A percentile compares a stretch with the other conserved stretches of the same genome.
Evolutionary conservation across 441 rosid genomes (phyloP).

Genomic region (Geranium incanum): DNA sequence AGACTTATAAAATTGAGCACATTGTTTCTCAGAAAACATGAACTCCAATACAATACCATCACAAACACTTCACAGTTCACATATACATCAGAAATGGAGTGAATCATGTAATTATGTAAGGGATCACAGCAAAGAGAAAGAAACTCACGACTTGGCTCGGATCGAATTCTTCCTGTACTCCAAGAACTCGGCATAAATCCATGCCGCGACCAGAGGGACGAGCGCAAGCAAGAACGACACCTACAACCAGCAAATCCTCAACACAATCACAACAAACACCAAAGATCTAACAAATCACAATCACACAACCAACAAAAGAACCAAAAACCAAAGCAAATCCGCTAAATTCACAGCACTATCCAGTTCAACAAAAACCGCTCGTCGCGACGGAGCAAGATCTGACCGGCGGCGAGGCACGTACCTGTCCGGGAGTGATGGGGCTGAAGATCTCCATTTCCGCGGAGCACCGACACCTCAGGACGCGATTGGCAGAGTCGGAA

Average conservation of each 20-base stretch:
- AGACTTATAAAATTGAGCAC: too few relatives aligned
- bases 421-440: slow-evolving; percentile 77
- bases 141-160: slow-evolving; percentile 65
- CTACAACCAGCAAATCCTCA: slow-evolving; percentile 29
- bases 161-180: slow-evolving; percentile 55
- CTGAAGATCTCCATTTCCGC: slow-evolving; percentile 46
- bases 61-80: not conserved
- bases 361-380: not conserved
- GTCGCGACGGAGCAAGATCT: not conserved
- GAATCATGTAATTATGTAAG: not conserved
- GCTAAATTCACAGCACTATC: not conserved
- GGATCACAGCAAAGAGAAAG: not conserved
- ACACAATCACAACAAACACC: not conserved
- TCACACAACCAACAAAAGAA: not conserved
- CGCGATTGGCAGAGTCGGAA: not conserved
- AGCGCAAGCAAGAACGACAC: slow-evolving; percentile 86
- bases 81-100: not conserved
- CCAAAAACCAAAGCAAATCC: slow-evolving; percentile 3
- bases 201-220: slow-evolving; percentile 65
- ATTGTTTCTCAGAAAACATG: too few relatives aligned
- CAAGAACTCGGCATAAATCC: slow-evolving; percentile 79
- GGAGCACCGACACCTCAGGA: slow-evolving; percentile 8
- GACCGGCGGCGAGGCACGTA: slow-evolving; percentile 24
- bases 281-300: not conserved
- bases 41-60: too few relatives aligned